phyloP scores from a whole-genome alignment of 2,329 filamentous ascomycete genomes.

The Neofusicoccum cordaticola region DNA sequence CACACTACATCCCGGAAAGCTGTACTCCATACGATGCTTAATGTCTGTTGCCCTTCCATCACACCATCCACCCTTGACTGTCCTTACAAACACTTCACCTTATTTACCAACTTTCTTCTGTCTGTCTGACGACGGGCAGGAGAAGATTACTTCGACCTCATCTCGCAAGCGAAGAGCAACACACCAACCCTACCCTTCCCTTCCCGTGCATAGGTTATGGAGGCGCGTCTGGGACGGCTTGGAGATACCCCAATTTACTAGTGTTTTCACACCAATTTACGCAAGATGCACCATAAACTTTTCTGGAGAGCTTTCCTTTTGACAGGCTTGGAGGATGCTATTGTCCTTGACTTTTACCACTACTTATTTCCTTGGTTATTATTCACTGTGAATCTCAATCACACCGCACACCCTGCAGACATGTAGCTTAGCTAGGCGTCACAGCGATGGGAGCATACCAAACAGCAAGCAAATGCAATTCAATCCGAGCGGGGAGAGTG shows the following conservation, averaged over 20 bases:
- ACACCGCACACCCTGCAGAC: background rate
- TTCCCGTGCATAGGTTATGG: constrained; percentile 8
- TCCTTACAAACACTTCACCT: background rate
- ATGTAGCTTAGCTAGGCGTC: background rate
- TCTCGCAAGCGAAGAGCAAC: constrained; percentile 7
- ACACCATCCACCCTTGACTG: background rate
- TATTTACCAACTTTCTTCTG: background rate
- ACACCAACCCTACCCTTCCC: background rate
- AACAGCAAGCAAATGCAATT: background rate
- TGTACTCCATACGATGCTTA: constrained; percentile 15
- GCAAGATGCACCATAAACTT: constrained; percentile 5
- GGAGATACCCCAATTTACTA: constrained; percentile 16
- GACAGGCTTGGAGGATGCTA: constrained; percentile 1
- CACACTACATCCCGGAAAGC: constrained; percentile 11
- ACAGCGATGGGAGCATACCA: background rate
- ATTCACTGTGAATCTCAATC: background rate
- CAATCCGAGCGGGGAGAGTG: background rate
- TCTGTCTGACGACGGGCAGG: background rate
- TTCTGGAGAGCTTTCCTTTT: background rate
- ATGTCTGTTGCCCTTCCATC: constrained; percentile 14
- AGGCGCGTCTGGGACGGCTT: constrained; percentile 16
- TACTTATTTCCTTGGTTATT: background rate
- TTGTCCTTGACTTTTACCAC: background rate
- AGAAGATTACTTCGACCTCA: constrained; percentile 4
- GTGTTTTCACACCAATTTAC: constrained; percentile 11